These are phyloP conservation scores for Allium fistulosum DNA, from an alignment of 106 monocot species.

Conservation along the genomic window DNA sequence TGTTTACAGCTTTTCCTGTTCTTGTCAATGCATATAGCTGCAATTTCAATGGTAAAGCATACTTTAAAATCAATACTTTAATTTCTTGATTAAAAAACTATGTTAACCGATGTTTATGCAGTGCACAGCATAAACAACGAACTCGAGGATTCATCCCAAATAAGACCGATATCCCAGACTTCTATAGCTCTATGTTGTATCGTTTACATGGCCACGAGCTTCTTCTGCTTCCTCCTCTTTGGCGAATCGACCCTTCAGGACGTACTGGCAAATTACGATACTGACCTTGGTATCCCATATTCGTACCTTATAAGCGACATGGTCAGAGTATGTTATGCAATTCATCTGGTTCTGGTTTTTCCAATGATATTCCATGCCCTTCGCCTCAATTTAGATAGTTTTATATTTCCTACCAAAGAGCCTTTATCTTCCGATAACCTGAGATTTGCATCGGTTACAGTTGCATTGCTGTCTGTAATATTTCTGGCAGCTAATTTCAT, in stretches of 20 bases:
- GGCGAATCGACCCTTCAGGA: constrained; percentile 70
- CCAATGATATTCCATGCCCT: constrained; percentile 84
- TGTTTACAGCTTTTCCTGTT: constrained; percentile 54
- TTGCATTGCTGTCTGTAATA: constrained; percentile 32
- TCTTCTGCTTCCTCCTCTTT: constrained; percentile 70
- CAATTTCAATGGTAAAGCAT: constrained; percentile 50
- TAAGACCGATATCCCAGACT: constrained; percentile 47
- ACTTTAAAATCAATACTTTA: no score
- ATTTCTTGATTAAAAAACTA: no score
- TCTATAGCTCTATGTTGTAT: constrained; percentile 49
- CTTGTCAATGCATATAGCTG: constrained; percentile 62
- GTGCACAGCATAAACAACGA: constrained; percentile 37
- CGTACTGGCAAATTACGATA: constrained; percentile 79
- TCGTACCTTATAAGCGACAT: constrained; percentile 55
- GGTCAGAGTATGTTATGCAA: constrained; percentile 74
- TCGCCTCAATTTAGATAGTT: constrained; percentile 79
- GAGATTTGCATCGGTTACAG: constrained; percentile 48
- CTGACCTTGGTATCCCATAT: constrained; percentile 77
- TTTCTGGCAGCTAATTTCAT: constrained; percentile 76
- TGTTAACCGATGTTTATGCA: no score
- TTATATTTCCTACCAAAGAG: constrained; percentile 53
- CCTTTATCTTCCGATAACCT: constrained; percentile 48
- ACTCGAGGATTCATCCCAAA: constrained; percentile 49
- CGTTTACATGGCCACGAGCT: constrained; percentile 56
- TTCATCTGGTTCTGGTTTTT: constrained; percentile 93